phyloP scores from a whole-genome alignment of 768 basidiomycete genomes.

The Suillus bovinus region DNA sequence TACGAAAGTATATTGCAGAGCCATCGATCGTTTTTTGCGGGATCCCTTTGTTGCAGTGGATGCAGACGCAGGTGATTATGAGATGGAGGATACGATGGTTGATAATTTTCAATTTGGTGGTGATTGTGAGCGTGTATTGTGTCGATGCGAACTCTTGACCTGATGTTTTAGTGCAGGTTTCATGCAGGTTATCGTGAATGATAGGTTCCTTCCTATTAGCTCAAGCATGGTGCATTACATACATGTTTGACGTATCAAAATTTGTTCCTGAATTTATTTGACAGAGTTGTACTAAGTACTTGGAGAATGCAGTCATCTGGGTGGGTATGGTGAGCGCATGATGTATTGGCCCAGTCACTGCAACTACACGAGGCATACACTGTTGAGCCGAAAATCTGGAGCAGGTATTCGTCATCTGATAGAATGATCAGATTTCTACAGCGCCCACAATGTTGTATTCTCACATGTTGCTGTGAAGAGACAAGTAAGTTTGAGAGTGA shows the following conservation, averaged over 20 bases:
- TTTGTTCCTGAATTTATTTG: background rate
- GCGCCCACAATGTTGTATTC: no score
- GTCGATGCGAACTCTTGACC: background rate
- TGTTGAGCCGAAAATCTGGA: no score
- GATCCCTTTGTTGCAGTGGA: slow-evolving; percentile 14
- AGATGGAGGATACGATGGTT: slow-evolving; percentile 12
- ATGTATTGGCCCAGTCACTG: no score
- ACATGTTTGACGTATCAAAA: slow-evolving; percentile 18
- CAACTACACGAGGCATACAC: no score
- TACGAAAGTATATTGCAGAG: no score
- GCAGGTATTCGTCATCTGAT: background rate
- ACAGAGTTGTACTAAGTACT: background rate
- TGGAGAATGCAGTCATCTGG: no score
- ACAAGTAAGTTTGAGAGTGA: no score
- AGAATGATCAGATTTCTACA: background rate
- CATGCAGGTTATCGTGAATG: slow-evolving; percentile 17
- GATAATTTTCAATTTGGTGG: slow-evolving; percentile 9
- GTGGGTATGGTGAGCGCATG: no score
- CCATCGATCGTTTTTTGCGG: no score
- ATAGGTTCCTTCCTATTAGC: slow-evolving; percentile 20
- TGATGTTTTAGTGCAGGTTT: slow-evolving; percentile 16
- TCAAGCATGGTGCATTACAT: slow-evolving; percentile 29
- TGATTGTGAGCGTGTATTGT: slow-evolving; percentile 1
- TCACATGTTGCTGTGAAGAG: background rate
- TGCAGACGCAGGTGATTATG: background rate